Conservation (phyloP, 768 basidiomycete genomes). For the Symmetrospora coprosmae region DNA sequence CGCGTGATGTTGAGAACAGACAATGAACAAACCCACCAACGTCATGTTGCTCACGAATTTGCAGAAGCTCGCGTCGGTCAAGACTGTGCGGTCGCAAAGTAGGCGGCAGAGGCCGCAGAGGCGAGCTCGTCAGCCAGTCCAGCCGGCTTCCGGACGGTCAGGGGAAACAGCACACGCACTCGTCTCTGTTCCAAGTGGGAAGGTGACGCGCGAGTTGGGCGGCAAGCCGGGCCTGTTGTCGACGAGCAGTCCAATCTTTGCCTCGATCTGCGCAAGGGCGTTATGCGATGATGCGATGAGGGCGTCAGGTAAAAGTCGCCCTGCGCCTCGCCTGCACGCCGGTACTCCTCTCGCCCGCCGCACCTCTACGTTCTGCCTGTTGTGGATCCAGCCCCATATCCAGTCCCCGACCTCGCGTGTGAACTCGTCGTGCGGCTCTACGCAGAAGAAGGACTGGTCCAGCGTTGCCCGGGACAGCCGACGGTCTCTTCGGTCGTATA, state of each 20-base stretch:
- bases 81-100: constrained; percentile 43
- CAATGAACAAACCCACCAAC: constrained; percentile 44
- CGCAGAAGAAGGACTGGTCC: constrained; percentile 57
- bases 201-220: constrained; percentile 46
- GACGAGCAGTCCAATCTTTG: constrained; percentile 65
- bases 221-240: constrained; percentile 38
- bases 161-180: no score
- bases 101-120: background rate
- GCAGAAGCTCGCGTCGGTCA: constrained; percentile 51
- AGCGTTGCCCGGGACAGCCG: constrained; percentile 26
- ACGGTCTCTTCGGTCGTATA: no score
- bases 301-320: background rate
- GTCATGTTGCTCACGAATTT: constrained; percentile 92
- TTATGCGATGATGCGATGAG: background rate
- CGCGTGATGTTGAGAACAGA: background rate
- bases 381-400: constrained; percentile 45
- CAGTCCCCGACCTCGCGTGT: constrained; percentile 84
- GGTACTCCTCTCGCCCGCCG: constrained; percentile 15
- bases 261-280: constrained; percentile 47
- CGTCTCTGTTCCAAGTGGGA: constrained; percentile 69
- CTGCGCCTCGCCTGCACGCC: no score
- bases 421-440: constrained; percentile 85
- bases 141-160: no score
- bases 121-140: background rate
- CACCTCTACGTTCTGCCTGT: constrained; percentile 49